Conservation (phyloP, 2,329 filamentous ascomycete genomes). For the Clonostachys byssicola region DNA sequence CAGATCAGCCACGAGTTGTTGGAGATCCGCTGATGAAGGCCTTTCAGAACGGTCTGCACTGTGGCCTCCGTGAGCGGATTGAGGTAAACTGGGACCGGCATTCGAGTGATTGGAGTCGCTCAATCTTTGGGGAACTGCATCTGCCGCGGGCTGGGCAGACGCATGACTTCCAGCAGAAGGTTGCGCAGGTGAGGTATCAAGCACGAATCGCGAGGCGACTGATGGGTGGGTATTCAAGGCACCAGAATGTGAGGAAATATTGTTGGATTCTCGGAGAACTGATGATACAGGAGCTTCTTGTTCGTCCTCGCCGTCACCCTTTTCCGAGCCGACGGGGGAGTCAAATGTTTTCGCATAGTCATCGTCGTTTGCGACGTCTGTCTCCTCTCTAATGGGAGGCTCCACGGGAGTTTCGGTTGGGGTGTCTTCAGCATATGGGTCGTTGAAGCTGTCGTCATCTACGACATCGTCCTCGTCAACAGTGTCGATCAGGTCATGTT, state of each 20-base stretch:
- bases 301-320: conserved; percentile 8
- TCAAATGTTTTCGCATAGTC: conserved; percentile 48
- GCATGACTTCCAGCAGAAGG: conserved; percentile 2
- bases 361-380: conserved; percentile 39
- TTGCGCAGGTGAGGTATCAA: conserved; percentile 21
- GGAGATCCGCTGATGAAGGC: conserved; percentile 26
- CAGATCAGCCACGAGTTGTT: conserved; percentile 34
- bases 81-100: conserved; percentile 9
- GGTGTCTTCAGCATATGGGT: conserved; percentile 37
- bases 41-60: background rate
- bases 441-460: conserved; percentile 21
- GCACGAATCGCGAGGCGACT: conserved; percentile 20
- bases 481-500: conserved; percentile 11
- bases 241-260: conserved; percentile 32
- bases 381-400: conserved; percentile 11
- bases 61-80: background rate
- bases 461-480: conserved; percentile 23
- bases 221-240: conserved; percentile 24
- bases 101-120: background rate
- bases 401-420: conserved; percentile 17
- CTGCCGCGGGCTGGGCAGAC: conserved; percentile 19
- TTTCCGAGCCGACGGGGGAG: conserved; percentile 34
- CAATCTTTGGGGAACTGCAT: conserved; percentile 7
- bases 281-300: conserved; percentile 26
- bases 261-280: conserved; percentile 34